phyloP scores from a whole-genome alignment of 768 basidiomycete species.

The Psilocybe sp. region DNA sequence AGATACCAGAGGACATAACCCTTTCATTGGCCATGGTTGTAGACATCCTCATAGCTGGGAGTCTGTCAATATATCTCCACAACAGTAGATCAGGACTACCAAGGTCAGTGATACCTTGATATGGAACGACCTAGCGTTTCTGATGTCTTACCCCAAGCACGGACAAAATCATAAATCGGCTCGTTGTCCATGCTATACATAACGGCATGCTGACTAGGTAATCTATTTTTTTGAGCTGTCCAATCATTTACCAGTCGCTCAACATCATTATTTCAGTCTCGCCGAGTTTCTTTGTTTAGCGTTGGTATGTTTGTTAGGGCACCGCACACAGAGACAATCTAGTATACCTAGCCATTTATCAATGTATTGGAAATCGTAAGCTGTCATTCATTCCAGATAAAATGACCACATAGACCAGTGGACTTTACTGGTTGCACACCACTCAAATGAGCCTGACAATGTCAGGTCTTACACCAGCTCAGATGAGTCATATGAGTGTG shows the following conservation, averaged over 20 bases:
- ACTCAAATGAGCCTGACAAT: too few relatives aligned
- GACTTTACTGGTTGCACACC: too few relatives aligned
- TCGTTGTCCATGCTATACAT: neutral
- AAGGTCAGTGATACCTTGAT: neutral
- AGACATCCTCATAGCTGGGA: conserved; percentile 1
- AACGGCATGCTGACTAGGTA: neutral
- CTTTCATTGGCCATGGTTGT: neutral
- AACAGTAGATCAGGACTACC: neutral
- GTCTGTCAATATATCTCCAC: conserved; percentile 1
- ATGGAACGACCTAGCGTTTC: too few relatives aligned
- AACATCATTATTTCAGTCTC: too few relatives aligned
- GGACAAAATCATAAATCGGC: neutral
- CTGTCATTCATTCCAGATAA: too few relatives aligned
- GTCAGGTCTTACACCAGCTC: too few relatives aligned
- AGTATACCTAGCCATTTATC: neutral
- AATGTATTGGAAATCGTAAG: neutral
- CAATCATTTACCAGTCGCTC: too few relatives aligned
- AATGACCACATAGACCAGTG: too few relatives aligned
- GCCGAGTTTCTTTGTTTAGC: too few relatives aligned
- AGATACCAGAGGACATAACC: neutral
- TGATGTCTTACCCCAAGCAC: neutral
- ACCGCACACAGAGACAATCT: neutral
- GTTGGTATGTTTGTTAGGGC: too few relatives aligned
- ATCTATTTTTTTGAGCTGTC: too few relatives aligned
- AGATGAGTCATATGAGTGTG: too few relatives aligned